Evolutionary conservation across 2,329 filamentous ascomycete species (phyloP).

Genomic region (Aspergillus caelatus): DNA sequence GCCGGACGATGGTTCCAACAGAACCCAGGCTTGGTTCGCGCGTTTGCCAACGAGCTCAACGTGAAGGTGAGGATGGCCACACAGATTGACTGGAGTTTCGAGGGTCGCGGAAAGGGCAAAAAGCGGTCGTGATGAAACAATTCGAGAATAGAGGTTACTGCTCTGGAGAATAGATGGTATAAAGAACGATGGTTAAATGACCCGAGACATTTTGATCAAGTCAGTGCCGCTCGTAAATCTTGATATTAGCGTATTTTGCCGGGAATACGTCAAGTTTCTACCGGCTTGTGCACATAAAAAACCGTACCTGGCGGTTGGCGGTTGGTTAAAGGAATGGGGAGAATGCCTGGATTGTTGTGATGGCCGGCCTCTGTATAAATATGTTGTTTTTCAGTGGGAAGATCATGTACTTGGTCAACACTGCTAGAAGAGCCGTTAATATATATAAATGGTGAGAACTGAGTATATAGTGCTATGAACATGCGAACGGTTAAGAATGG

Average conservation of each 20-base stretch:
- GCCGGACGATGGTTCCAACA: constrained; percentile 61
- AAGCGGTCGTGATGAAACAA: background rate
- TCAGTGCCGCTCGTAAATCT: background rate
- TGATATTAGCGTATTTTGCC: background rate
- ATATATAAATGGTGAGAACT: too few species aligned
- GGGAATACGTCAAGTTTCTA: background rate
- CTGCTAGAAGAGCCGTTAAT: too few species aligned
- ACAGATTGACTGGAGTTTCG: constrained; percentile 21
- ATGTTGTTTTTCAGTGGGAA: too few species aligned
- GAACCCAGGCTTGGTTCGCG: constrained; percentile 61
- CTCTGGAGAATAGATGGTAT: background rate
- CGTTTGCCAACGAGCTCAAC: constrained; percentile 58
- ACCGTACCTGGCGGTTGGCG: background rate
- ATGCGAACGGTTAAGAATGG: background rate
- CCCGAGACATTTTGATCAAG: background rate
- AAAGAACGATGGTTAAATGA: background rate
- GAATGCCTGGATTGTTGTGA: too few species aligned
- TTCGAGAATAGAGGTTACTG: background rate
- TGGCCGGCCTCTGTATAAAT: too few species aligned
- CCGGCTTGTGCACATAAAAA: background rate
- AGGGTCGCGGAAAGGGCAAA: background rate
- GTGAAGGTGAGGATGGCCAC: constrained; percentile 51
- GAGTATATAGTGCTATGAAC: background rate
- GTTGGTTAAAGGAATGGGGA: too few species aligned
- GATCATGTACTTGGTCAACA: too few species aligned